Base-by-base conservation (phyloP, 192 early-diverging fungal species). In the Coemansia sp. region DNA sequence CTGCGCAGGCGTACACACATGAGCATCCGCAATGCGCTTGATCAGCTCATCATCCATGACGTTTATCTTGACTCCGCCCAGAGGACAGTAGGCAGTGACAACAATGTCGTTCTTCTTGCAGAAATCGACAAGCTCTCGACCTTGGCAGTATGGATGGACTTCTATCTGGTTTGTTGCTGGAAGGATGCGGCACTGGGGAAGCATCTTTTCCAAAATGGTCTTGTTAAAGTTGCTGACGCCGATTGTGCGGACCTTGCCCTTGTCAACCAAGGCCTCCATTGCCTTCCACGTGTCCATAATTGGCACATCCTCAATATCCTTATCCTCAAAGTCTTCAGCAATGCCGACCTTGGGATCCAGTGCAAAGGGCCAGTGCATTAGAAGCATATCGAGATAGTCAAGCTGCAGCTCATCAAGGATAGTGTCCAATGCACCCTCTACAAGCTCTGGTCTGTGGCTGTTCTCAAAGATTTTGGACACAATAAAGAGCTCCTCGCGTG, bases 91-190 rank as follows among this genome's bases (percentile, higher is more conserved):
- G 4, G 89, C 95, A 15, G 92, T 90, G 19, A 94, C 60, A 12
- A 82, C 84, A 49, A 98, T 94, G 23, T 84, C 85, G 66, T 94
- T 84, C 38, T 78, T 48, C 54, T 84, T 68, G 79, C 89, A 91
- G 81, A 84, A 95, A 26, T 90, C 87, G 48, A 95, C 68, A 11
- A 98, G 86, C 42, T 90, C 88, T 43, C 60, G 71, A 69, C 91
- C 63, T 37, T 77, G 85, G 58, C 80, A 72, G 67, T 84, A 85
- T 41, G 93, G 93, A 70, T 95, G 93, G 38, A 92, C 72, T 74
- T 97, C 95, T 60, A 94, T 80, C 77, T 98, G 94, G 85, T 92
- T 92, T 45, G 89, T 91, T 49, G 89, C 92, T 15, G 96, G 96
- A 59, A 86, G 69, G 45, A 95, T 88, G 53, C 81, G 85, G 72